phyloP scores from a whole-genome alignment of 495 filamentous ascomycete genomes.

The Penicillium fimorum region DNA sequence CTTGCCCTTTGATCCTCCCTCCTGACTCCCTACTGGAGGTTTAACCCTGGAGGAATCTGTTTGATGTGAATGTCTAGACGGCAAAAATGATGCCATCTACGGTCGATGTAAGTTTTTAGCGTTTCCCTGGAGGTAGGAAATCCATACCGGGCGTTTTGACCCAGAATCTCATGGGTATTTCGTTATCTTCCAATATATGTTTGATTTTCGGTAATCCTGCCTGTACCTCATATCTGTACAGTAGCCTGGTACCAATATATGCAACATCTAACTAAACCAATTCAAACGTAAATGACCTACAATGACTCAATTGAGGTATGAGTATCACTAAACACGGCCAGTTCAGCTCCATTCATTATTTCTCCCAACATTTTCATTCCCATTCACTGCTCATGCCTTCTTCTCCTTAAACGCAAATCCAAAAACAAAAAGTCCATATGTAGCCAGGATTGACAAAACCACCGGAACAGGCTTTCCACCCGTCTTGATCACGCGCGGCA shows the following conservation, averaged over 20 bases:
- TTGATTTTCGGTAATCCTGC: background rate
- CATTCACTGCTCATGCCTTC: conserved; percentile 11
- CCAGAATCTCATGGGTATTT: background rate
- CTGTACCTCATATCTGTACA: background rate
- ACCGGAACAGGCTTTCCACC: conserved; percentile 71
- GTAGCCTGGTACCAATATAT: background rate
- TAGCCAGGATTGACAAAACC: conserved; percentile 63
- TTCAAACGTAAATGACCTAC: background rate
- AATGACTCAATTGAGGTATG: background rate
- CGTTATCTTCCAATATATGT: conserved; percentile 3
- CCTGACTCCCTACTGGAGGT: background rate
- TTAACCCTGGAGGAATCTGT: conserved; percentile 9
- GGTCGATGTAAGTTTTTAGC: conserved; percentile 24
- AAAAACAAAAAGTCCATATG: conserved; percentile 67
- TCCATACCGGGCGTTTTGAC: conserved; percentile 2
- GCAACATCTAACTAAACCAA: background rate
- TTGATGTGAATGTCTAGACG: conserved; percentile 4
- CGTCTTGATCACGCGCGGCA: conserved; percentile 79
- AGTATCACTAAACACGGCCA: background rate
- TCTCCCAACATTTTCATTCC: background rate
- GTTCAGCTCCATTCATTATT: background rate
- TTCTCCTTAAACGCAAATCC: conserved; percentile 48
- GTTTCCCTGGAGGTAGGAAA: conserved; percentile 22
- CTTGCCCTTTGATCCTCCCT: conserved; percentile 10
- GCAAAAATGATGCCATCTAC: conserved; percentile 14